Conservation (phyloP, 176 grass and related monocot species). For the Oryza nivara region DNA sequence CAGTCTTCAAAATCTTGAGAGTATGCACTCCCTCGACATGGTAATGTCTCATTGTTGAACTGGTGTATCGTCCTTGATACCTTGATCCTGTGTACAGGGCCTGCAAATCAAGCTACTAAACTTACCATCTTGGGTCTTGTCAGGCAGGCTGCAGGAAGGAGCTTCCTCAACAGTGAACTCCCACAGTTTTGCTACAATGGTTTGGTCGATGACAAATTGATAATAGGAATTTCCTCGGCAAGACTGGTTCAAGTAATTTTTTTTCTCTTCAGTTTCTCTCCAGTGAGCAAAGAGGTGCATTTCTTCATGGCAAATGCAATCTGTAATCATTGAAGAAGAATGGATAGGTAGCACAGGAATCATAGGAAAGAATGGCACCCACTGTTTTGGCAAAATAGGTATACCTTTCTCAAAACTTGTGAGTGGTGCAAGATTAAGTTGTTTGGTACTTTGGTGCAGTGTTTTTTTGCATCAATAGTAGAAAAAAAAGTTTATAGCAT, state of each 20-base stretch:
- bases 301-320: neutral
- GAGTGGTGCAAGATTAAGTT: neutral
- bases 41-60: neutral
- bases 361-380: conserved; percentile 23
- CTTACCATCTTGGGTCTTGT: neutral
- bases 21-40: neutral
- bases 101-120: neutral
- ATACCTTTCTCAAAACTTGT: neutral
- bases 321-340: neutral
- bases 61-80: neutral
- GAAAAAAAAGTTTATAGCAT: neutral
- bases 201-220: neutral
- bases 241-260: neutral
- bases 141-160: conserved; percentile 31
- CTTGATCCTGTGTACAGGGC: neutral
- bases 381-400: conserved; percentile 28
- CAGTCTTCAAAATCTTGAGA: conserved; percentile 69
- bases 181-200: neutral
- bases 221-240: neutral
- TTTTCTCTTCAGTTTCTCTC: neutral
- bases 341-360: conserved; percentile 4
- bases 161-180: neutral
- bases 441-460: neutral
- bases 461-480: neutral
- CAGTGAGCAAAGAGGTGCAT: neutral